Evolutionary conservation across 768 basidiomycete genomes (phyloP).

Genomic region (Lepiota brunneoincarnata): DNA sequence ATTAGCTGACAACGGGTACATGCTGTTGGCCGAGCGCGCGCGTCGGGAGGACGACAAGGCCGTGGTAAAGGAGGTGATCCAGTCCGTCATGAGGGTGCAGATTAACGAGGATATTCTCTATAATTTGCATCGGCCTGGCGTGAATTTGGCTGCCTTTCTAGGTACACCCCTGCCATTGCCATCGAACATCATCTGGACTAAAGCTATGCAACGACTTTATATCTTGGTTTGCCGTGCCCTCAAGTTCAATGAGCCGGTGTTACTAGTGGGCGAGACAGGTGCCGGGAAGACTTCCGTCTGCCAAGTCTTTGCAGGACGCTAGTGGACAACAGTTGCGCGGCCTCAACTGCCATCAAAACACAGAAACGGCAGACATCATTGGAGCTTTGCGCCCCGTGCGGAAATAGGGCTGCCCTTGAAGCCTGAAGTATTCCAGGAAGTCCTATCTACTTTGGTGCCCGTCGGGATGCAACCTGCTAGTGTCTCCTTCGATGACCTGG

Average conservation of each 20-base stretch:
- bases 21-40: constrained; percentile 92
- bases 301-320: constrained; percentile 78
- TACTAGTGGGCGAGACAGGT: constrained; percentile 96
- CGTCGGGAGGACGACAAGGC: constrained; percentile 81
- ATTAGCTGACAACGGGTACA: constrained; percentile 94
- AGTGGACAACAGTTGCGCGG: constrained; percentile 57
- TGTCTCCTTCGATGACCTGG: constrained; percentile 25
- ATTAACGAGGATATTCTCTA: constrained; percentile 78
- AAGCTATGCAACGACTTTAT: constrained; percentile 88
- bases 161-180: constrained; percentile 51
- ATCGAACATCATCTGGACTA: constrained; percentile 82
- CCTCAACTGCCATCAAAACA: constrained; percentile 97
- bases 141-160: constrained; percentile 45
- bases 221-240: constrained; percentile 81
- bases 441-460: constrained; percentile 34
- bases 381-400: constrained; percentile 90
- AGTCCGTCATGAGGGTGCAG: constrained; percentile 81
- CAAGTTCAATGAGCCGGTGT: constrained; percentile 88
- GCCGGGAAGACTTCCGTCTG: constrained; percentile 98
- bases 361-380: constrained; percentile 95
- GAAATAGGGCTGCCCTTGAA: constrained; percentile 59
- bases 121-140: constrained; percentile 39
- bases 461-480: constrained; percentile 32
- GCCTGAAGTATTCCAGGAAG: constrained; percentile 48
- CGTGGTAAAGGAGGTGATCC: constrained; percentile 91